Conservation (phyloP, 495 filamentous ascomycete species). For the Aspergillus biplanus region DNA sequence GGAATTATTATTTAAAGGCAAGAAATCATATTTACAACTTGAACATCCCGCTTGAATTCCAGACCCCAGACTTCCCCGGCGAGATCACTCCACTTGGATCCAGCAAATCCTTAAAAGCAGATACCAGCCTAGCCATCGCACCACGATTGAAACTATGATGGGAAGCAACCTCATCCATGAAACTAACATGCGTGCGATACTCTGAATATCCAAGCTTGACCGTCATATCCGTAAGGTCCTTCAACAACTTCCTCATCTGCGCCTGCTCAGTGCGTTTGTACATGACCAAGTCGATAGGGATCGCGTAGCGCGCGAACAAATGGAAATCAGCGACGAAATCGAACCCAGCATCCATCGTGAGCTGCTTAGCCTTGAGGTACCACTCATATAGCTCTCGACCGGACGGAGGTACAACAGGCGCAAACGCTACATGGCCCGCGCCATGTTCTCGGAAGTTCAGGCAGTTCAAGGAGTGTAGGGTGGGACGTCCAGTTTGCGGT, state of each 20-base stretch:
- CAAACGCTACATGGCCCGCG: neutral
- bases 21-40: neutral
- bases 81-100: slow-evolving; percentile 16
- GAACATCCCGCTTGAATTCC: neutral
- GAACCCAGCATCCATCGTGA: slow-evolving; percentile 8
- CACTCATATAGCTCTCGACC: slow-evolving; percentile 11
- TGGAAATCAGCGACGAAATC: slow-evolving; percentile 9
- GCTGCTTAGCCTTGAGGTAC: slow-evolving; percentile 9
- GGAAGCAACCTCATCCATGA: slow-evolving; percentile 18
- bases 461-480: neutral
- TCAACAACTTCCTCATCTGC: slow-evolving; percentile 3
- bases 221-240: slow-evolving; percentile 9
- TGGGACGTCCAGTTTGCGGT: neutral
- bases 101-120: slow-evolving; percentile 9
- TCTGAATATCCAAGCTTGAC: slow-evolving; percentile 17
- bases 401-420: neutral
- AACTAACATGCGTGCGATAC: slow-evolving; percentile 20
- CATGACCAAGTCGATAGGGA: slow-evolving; percentile 12
- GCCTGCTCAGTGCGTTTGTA: slow-evolving; percentile 4
- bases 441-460: neutral
- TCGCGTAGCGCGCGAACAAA: slow-evolving; percentile 8
- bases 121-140: neutral
- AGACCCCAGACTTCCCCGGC: slow-evolving; percentile 16
- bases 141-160: slow-evolving; percentile 13
- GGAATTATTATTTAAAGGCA: no score